Conservation (phyloP, 2,329 filamentous ascomycete species). For the Lecanicillium sp. region DNA sequence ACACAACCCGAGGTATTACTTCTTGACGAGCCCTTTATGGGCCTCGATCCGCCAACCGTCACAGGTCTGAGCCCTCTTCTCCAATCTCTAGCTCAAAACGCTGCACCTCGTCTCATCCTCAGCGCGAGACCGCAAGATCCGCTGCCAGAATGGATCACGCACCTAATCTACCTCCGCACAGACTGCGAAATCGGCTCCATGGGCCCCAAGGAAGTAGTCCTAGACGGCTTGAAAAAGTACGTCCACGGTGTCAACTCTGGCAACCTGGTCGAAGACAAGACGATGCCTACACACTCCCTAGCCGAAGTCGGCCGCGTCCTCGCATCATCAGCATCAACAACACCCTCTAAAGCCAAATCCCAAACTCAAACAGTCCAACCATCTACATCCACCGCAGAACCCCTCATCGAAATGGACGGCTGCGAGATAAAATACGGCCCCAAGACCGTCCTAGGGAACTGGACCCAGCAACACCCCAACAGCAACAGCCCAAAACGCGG, state of each 20-base stretch:
- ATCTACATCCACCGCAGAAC: conserved; percentile 42
- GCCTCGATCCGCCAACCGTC: conserved; percentile 78
- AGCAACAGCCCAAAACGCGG: conserved; percentile 47
- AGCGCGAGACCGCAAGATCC: conserved; percentile 78
- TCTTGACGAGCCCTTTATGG: conserved; percentile 94
- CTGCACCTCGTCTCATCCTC: conserved; percentile 65
- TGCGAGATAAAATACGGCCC: conserved; percentile 73
- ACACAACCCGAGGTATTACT: conserved; percentile 72
- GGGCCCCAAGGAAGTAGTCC: conserved; percentile 56
- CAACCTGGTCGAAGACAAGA: conserved; percentile 34
- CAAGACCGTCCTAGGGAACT: conserved; percentile 73
- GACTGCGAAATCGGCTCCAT: conserved; percentile 57
- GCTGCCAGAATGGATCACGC: conserved; percentile 84
- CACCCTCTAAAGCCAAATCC: conserved; percentile 7
- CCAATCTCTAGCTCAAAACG: conserved; percentile 54
- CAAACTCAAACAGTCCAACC: conserved; percentile 9
- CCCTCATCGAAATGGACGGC: conserved; percentile 79
- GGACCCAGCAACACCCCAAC: conserved; percentile 46
- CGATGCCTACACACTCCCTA: conserved; percentile 38
- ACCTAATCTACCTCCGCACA: conserved; percentile 64
- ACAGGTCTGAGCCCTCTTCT: conserved; percentile 64
- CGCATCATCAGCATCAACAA: conserved; percentile 11
- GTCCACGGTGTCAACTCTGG: conserved; percentile 38
- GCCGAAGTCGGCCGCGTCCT: conserved; percentile 41
- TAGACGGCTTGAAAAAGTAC: conserved; percentile 43